Evolutionary conservation across 352 stramenopile species (phyloP), one percentile per base, ranked within the genome.

Genomic region (Phytopythium montanum): DNA sequence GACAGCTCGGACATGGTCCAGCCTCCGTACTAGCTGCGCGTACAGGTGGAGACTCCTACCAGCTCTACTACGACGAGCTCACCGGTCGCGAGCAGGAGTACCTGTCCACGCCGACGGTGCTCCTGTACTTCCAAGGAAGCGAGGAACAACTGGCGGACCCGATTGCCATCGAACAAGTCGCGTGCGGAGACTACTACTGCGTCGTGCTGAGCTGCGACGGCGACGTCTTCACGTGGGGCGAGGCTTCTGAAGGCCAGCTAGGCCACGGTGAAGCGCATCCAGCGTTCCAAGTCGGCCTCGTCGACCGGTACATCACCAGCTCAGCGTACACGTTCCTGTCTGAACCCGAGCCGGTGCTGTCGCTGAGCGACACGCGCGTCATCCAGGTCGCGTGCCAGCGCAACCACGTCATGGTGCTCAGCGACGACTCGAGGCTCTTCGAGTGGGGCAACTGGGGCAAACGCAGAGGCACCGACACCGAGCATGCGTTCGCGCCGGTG

Each of bases 361-460:
- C 69, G 28, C 60, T 90, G 34, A 84, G 62, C 55, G 60, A 85
- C 19, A 46, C 69, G 13, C 55, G 59, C 16, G 58, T 92, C 16
- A 53, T 65, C 1, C 70, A 87, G 53, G 63, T 92, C 19, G 70
- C 70, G 7, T 90, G 78, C 49, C 58, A 63, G 44, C 77, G 74
- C 48, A 92, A 89, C 48, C 80, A 88, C 52, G 85, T 72, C 23
- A 67, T 75, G 21, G 80, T 80, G 4, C 62, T 92, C 14, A 73
- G 65, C 19, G 60, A 41, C 0, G 67, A 81, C 16, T 70, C 66
- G 1, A 60, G 66, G 5, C 41, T 92, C 28, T 88, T 82, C 29
- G 76, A 89, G 59, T 92, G 82, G 82, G 82, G 82, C 3, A 87
- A 80, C 59, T 90, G 82, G 82, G 79, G 79, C 28, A 79, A 77